Evolutionary conservation across 2,329 filamentous ascomycete species (phyloP).

Genomic region (Fusarium keratoplasticum): DNA sequence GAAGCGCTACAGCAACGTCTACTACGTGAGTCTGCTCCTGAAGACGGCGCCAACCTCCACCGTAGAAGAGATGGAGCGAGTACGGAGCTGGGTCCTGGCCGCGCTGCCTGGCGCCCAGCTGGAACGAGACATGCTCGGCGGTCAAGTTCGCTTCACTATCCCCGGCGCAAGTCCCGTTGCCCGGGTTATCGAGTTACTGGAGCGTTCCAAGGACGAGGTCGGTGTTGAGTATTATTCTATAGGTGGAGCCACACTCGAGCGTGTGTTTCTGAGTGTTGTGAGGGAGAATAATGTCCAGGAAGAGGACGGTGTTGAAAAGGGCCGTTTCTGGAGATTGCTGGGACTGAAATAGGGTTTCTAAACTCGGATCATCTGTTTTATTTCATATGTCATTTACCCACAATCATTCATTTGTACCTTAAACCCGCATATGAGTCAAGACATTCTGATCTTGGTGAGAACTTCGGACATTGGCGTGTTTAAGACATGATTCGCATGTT

Average conservation of each 20-base stretch:
- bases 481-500: background rate
- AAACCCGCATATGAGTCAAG: background rate
- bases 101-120: constrained; percentile 66
- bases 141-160: constrained; percentile 58
- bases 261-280: constrained; percentile 77
- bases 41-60: constrained; percentile 67
- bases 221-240: constrained; percentile 76
- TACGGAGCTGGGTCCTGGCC: constrained; percentile 65
- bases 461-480: background rate
- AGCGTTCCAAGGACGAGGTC: constrained; percentile 65
- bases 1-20: constrained; percentile 69
- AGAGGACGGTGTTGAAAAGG: background rate
- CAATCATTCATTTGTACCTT: background rate
- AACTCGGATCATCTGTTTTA: background rate
- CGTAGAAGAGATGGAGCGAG: constrained; percentile 64
- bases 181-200: constrained; percentile 59
- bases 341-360: background rate
- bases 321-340: background rate
- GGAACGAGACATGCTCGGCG: constrained; percentile 70
- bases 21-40: constrained; percentile 73
- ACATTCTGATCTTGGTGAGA: background rate
- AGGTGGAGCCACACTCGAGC: constrained; percentile 74
- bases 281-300: background rate
- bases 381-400: background rate
- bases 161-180: constrained; percentile 42